Conservation (phyloP, 2,329 filamentous ascomycete genomes). For the Microcyclosporella mali region DNA sequence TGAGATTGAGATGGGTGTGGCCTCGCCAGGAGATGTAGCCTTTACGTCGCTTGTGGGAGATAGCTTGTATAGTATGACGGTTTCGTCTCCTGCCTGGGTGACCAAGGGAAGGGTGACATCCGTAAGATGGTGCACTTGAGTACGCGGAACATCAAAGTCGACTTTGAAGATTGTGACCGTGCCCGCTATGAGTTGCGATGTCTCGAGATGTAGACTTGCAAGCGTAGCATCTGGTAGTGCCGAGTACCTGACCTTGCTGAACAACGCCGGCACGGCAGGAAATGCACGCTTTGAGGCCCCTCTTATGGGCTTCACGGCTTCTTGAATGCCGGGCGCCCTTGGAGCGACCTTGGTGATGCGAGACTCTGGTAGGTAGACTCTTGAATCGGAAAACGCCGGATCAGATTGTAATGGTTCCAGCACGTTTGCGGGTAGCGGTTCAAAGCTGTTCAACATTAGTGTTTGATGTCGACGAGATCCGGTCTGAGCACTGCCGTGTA, state of each 20-base stretch:
- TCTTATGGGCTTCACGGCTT: conserved; percentile 57
- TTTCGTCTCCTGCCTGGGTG: conserved; percentile 60
- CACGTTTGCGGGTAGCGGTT: conserved; percentile 68
- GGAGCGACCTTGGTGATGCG: conserved; percentile 70
- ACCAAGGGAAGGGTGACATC: conserved; percentile 17
- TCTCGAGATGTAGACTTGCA: conserved; percentile 28
- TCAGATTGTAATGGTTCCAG: conserved; percentile 66
- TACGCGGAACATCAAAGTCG: conserved; percentile 52
- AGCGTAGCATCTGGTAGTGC: conserved; percentile 43
- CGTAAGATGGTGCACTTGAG: conserved; percentile 44
- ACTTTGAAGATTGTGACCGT: conserved; percentile 55
- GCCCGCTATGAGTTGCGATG: conserved; percentile 22
- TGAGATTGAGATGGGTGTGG: conserved; percentile 11
- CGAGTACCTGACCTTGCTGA: conserved; percentile 67
- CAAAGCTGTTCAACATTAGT: conserved; percentile 63
- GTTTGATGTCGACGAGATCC: conserved; percentile 50
- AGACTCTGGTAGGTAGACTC: conserved; percentile 64
- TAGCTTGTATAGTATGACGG: conserved; percentile 62
- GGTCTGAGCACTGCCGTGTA: conserved; percentile 25
- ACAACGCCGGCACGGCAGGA: conserved; percentile 61
- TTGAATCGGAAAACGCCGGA: conserved; percentile 39
- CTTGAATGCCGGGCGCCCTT: conserved; percentile 53
- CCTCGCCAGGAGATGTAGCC: neutral
- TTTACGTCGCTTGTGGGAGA: conserved; percentile 1
- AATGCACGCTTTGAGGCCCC: conserved; percentile 58